Conservation (phyloP, 2,329 filamentous ascomycete species). For the Sarocladium oryzae region DNA sequence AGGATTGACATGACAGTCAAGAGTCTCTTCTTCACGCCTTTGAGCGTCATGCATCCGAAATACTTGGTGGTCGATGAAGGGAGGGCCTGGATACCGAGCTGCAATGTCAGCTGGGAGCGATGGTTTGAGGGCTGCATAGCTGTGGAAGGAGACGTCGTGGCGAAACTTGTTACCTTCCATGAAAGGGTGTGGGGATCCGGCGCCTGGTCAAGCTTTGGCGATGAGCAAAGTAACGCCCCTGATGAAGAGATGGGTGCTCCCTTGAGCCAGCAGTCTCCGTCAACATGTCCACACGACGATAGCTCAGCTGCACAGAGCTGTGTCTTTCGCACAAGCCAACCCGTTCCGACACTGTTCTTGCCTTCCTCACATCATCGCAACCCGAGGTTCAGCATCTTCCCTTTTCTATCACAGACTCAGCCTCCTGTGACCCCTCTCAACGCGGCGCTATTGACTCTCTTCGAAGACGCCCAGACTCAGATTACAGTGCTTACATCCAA, state of each 20-base stretch:
- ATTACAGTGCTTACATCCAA: constrained; percentile 76
- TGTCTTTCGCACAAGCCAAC: constrained; percentile 15
- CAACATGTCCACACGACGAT: constrained; percentile 6
- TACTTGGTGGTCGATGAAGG: constrained; percentile 67
- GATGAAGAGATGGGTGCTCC: too few relatives aligned
- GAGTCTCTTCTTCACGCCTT: constrained; percentile 71
- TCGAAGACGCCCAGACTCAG: constrained; percentile 47
- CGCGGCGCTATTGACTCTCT: constrained; percentile 52
- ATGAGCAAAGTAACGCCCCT: background rate
- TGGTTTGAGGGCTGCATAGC: constrained; percentile 78
- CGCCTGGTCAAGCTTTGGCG: background rate
- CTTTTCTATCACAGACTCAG: constrained; percentile 41
- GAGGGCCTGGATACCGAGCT: constrained; percentile 65
- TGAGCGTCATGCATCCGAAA: constrained; percentile 86
- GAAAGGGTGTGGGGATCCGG: constrained; percentile 53
- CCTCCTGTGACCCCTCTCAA: constrained; percentile 64
- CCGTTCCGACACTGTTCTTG: constrained; percentile 55
- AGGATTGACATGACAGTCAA: constrained; percentile 66
- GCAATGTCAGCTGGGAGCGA: constrained; percentile 81
- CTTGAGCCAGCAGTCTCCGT: background rate
- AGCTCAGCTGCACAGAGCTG: constrained; percentile 24
- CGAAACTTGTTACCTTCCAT: constrained; percentile 61
- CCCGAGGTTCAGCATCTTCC: constrained; percentile 54
- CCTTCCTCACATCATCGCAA: constrained; percentile 69
- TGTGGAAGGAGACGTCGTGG: constrained; percentile 55